Evolutionary conservation across 2,329 filamentous ascomycete genomes (phyloP), one percentile per base, ranked within the genome.

Genomic region (Volutella citrinella): DNA sequence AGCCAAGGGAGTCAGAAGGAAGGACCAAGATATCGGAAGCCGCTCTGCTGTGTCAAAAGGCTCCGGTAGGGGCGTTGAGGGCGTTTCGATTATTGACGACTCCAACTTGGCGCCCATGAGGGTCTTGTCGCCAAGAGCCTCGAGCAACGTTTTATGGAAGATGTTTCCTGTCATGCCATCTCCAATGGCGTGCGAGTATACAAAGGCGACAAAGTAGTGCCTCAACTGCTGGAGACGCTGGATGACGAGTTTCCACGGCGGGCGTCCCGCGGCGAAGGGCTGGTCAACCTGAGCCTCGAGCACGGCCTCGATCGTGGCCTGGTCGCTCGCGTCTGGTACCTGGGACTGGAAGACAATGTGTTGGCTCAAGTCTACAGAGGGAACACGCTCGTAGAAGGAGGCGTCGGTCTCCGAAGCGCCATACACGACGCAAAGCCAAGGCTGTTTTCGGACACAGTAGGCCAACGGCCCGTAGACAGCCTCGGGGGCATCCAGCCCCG

Each of bases 31-130:
- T 10, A 54, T 48, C 0, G 42, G 27, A 1, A 54, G 39, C 12
- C 51, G 36, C 21, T 54, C 42, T 0, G 43, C 32, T 1, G 45
- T 54, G 18, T 54, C 51, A 14, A 54, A 50, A 0, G 51, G 45
- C 4, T 33, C 34, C 2, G 51, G 27, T 0, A 54, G 25, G 7
- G 29, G 30, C 0, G 26, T 43, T 3, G 15, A n/a, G 1, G 39
- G 38, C 3, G 49, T 40, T 3, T 28, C 7, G 12, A 46, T 21
- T 1, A 32, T 26, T 1, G 30, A 11, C 3, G 38, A 23, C 12
- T 22, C 10, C 9, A 24, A 11, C 4, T n/a, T 9, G 5, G 5
- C 16, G 18, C 29, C 14, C 1, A 12, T 24, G 16, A 22, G 11
- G 2, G 30, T 21, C 1, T 14, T 10, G 8, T 38, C 22, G 14